Evolutionary conservation across 2,329 filamentous ascomycete genomes (phyloP).

Genomic region (Colletotrichum somersetense): DNA sequence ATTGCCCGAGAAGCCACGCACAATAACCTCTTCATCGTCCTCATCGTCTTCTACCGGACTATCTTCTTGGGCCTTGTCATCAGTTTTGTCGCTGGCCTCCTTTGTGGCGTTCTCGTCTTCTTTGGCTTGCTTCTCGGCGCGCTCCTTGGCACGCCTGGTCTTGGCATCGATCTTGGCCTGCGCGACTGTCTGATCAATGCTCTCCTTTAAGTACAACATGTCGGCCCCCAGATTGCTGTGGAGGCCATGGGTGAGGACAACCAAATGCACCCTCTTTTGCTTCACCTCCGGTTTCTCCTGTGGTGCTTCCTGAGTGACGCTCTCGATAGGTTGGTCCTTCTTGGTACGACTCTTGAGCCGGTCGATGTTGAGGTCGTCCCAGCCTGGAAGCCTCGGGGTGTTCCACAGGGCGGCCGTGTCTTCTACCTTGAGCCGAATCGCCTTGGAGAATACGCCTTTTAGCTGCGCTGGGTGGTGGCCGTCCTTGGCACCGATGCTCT

Average conservation of each 20-base stretch:
- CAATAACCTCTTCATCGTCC: constrained; percentile 84
- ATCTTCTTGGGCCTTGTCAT: constrained; percentile 21
- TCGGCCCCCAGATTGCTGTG: constrained; percentile 97
- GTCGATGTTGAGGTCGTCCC: constrained; percentile 60
- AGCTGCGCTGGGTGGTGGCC: constrained; percentile 72
- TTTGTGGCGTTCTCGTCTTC: constrained; percentile 17
- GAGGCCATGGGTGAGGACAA: constrained; percentile 91
- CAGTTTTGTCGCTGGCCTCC: not conserved
- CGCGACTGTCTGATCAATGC: constrained; percentile 86
- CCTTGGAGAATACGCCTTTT: constrained; percentile 86
- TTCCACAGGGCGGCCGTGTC: constrained; percentile 94
- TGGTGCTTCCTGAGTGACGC: constrained; percentile 48
- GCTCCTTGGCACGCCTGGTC: constrained; percentile 67
- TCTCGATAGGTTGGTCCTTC: constrained; percentile 51
- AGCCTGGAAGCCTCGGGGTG: constrained; percentile 83
- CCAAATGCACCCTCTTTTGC: constrained; percentile 86
- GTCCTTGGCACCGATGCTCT: constrained; percentile 68
- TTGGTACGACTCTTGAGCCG: constrained; percentile 44
- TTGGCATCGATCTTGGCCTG: constrained; percentile 79
- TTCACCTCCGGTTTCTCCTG: constrained; percentile 58
- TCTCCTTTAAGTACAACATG: constrained; percentile 97
- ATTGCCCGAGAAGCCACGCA: constrained; percentile 90
- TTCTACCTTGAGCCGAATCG: constrained; percentile 82
- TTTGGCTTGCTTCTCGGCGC: constrained; percentile 50
- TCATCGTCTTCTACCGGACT: constrained; percentile 48